Evolutionary conservation across 164 flowering plant genomes (phyloP).

Genomic region (Magnolia officinalis): DNA sequence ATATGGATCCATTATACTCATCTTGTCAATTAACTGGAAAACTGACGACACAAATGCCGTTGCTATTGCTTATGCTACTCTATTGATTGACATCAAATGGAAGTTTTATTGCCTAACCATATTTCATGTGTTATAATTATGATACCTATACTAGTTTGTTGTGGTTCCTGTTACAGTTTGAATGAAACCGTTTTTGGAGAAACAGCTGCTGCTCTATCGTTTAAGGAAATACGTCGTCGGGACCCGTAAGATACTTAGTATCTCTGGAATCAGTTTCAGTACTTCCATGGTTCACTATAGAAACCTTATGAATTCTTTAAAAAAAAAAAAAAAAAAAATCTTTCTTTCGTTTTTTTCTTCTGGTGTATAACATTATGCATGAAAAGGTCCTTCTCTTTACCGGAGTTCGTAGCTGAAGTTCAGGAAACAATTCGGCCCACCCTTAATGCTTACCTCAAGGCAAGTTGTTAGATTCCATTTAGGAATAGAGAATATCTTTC

Average conservation of each 20-base stretch:
- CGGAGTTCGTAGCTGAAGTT: constrained; percentile 89
- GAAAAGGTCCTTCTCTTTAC: constrained; percentile 73
- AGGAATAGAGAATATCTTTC: neutral
- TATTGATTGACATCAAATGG: no score
- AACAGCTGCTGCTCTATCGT: constrained; percentile 65
- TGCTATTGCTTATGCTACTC: no score
- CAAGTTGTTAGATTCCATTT: constrained; percentile 14
- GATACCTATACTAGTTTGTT: neutral
- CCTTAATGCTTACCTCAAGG: constrained; percentile 82
- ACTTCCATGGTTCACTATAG: neutral
- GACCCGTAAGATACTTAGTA: constrained; percentile 66
- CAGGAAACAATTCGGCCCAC: constrained; percentile 81
- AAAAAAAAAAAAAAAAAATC: no score
- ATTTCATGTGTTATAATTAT: neutral
- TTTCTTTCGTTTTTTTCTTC: neutral
- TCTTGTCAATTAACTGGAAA: no score
- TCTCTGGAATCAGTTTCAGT: neutral
- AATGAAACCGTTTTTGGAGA: constrained; percentile 91
- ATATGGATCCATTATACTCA: no score
- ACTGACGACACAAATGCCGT: no score
- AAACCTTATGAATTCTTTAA: neutral
- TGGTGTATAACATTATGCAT: constrained; percentile 2
- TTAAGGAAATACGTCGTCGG: constrained; percentile 83
- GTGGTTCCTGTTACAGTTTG: constrained; percentile 41
- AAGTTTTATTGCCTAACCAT: neutral